Conservation (phyloP, 768 basidiomycete genomes). For the Russula sp. region DNA sequence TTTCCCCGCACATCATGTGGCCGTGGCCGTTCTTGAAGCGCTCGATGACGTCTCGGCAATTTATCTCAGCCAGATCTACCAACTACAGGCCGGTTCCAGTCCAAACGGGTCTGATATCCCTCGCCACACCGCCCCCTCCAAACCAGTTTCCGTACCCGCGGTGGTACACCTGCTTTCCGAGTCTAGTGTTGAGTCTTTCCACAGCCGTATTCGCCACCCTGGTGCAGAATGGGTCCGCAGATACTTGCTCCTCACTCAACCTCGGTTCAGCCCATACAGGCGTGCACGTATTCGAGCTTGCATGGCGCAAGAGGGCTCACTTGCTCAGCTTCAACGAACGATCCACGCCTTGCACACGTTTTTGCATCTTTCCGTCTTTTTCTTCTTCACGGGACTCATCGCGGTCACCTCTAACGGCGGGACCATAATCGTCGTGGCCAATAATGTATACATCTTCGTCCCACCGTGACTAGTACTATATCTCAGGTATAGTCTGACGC, state of each 20-base stretch:
- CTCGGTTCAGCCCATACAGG: neutral
- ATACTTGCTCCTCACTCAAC: conserved; percentile 8
- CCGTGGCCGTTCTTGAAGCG: neutral
- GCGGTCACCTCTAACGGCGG: neutral
- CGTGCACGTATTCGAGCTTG: conserved; percentile 10
- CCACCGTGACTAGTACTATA: neutral
- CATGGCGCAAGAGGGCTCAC: conserved; percentile 3
- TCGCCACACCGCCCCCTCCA: neutral
- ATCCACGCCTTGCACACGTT: neutral
- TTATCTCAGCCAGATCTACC: conserved; percentile 9
- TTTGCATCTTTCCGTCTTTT: conserved; percentile 12
- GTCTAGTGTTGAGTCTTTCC: conserved; percentile 7
- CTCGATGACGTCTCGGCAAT: conserved; percentile 10
- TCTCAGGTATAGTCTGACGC: conserved; percentile 9
- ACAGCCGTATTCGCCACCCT: conserved; percentile 5
- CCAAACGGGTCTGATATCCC: neutral
- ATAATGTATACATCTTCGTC: neutral
- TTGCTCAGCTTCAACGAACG: conserved; percentile 1
- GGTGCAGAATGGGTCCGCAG: conserved; percentile 11
- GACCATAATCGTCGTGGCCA: neutral
- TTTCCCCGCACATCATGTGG: conserved; percentile 6
- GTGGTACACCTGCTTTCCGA: neutral
- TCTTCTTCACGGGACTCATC: conserved; percentile 10
- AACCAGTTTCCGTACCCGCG: neutral
- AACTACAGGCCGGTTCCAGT: neutral